Base-by-base conservation (phyloP, 139 green algal genomes). In the Chlorella ohadii region DNA sequence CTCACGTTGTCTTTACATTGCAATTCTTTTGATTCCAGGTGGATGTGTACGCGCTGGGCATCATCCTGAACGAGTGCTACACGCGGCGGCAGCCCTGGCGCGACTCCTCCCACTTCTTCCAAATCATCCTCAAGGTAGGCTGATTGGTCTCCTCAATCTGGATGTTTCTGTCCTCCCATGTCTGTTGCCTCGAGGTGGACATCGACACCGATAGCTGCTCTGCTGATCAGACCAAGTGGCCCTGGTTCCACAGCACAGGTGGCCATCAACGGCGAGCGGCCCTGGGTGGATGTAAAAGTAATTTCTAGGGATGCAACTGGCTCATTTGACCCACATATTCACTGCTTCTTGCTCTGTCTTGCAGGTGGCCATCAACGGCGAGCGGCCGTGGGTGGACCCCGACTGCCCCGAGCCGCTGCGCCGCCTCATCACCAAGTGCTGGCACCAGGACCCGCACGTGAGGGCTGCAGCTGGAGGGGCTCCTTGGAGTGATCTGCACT, bases 1-100 rank as follows among this genome's bases (percentile, higher is more conserved):
- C n/a, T n/a, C n/a, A n/a, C n/a, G n/a, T n/a, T n/a, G n/a, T n/a
- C n/a, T n/a, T n/a, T n/a, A n/a, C n/a, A n/a, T n/a, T n/a, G n/a
- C n/a, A n/a, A n/a, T n/a, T 71, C 15, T 23, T 2, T 0, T 68
- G 0, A 0, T 27, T 22, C 1, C 57, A 66, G 63, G 65, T 83
- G 68, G 91, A 94, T 57, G 91, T 94, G 33, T 94, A 90, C 41
- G 75, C 89, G 3, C 76, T 94, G 74, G 91, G 89, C 25, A 84
- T 85, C 64, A 94, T 94, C 72, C 57, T 93, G 36, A 93, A 93
- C 64, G 91, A 94, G 87, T 86, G 76, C 78, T 86, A 55, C 38
- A 91, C 88, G 9, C 72, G 90, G 39, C 81, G 88, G 17, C 90
- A 92, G 59, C 90, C 90, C 39, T 93, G 90, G 90, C 74, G 79